Base-by-base conservation (phyloP, 139 green algal species). In the Eudorina sp. region DNA sequence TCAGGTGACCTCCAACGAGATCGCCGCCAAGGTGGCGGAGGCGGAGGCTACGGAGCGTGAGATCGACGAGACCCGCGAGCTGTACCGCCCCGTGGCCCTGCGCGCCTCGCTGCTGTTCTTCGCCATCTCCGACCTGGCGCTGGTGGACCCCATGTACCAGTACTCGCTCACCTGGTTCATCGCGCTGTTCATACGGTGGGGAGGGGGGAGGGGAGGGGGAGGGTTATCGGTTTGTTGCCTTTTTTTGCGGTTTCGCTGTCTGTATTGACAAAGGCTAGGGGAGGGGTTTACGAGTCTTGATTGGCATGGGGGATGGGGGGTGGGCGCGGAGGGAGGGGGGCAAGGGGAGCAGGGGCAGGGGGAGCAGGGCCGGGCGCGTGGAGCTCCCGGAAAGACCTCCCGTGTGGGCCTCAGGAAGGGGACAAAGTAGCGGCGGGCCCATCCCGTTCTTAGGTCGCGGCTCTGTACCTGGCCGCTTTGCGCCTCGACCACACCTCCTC, bases 121-220 rank as follows among this genome's bases (percentile, higher is more conserved):
- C 91, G 96, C 94, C 90, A 97, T 97, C 89, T 90, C 81, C 45
- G 94, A 97, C 88, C 89, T 97, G n/a, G 93, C 93, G 27, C 60
- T 92, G 64, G 93, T 97, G 40, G 95, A 97, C 87, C 95, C 95
- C 73, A 97, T 97, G 95, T 97, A 97, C 91, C 95, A 97, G 92
- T 96, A 96, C 91, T 92, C 77, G 40, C 90, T 97, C 21, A 69
- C 92, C 6, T 91, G 88, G 88, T 91, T 91, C 70, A 84, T 88
- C 66, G 41, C 55, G 46, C 88, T 91, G 7, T 91, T 91, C 48
- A 45, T 91, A 21, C 53, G 86, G 86, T 90, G 51, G 69, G 76
- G 38, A 36, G 27, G 58, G 58, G 23, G 23, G 43, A 25, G 73
- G 72, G 45, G 45, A 43, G 73, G 45, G 19, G 72, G 41, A 31